These are phyloP conservation scores for Chenopodium album DNA, from an alignment of 148 eudicot species.

Conservation along the genomic window DNA sequence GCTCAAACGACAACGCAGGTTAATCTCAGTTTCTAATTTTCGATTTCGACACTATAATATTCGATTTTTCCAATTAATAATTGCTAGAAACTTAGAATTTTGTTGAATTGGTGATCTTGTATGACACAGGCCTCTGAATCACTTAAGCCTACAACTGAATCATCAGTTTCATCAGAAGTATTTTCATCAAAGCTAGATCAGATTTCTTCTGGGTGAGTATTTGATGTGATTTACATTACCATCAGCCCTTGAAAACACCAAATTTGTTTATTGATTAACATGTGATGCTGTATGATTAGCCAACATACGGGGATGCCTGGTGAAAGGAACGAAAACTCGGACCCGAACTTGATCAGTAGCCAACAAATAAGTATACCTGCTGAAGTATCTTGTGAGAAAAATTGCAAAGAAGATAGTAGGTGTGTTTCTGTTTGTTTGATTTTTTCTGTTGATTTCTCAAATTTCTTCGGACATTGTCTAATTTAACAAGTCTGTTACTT, in stretches of 20 bases:
- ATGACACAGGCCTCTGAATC: conserved; percentile 34
- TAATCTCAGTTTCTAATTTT: background rate
- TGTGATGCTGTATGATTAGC: background rate
- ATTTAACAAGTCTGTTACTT: conserved; percentile 1
- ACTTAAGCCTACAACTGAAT: conserved; percentile 26
- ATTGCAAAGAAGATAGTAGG: conserved; percentile 38
- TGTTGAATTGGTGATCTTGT: background rate
- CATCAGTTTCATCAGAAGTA: background rate
- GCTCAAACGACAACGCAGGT: conserved; percentile 50
- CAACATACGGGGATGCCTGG: background rate
- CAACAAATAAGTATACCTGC: no score
- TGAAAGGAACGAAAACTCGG: conserved; percentile 27
- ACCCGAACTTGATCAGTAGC: conserved; percentile 21
- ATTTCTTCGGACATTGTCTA: background rate
- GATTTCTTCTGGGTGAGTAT: background rate
- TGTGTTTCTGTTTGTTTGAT: conserved; percentile 24
- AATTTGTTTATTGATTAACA: no score
- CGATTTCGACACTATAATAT: background rate
- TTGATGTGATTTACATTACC: background rate
- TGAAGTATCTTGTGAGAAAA: conserved; percentile 19
- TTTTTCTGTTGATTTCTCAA: background rate
- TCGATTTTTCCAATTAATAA: no score
- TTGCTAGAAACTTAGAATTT: background rate
- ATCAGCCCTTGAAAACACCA: background rate
- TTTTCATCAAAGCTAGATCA: conserved; percentile 22